Base-by-base conservation (phyloP, 495 filamentous ascomycete species). In the Clavariopsis aquatica region DNA sequence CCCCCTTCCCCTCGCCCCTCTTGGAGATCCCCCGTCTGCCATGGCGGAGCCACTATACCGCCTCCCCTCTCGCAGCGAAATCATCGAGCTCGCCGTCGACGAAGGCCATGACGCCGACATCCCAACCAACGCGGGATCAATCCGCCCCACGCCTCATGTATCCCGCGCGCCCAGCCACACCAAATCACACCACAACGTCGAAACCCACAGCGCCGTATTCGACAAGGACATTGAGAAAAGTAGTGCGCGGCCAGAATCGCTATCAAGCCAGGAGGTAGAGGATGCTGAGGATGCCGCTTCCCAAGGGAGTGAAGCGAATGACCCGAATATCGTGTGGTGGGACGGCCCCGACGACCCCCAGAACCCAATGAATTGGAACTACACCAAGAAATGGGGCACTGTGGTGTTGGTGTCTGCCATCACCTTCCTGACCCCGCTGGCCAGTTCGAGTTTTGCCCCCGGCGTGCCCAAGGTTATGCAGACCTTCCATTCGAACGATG, bases 281-380 rank as follows among this genome's bases (percentile, higher is more conserved):
- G 53, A 63, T 17, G 60, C 55, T 0, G 47, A 8, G 26, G 47
- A 49, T 7, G 24, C 4, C 5, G 53, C 23, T 0, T 20, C 27
- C 0, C 23, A 43, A 43, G 38, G 8, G 15, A 43, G 8, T 31
- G 57, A 69, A 52, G 45, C 1, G 12, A 22, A 27, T 24, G 71
- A 75, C 53, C 74, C 75, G 2, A 74, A 75, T 57, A 71, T 76
- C 10, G 74, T 77, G 3, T 69, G 65, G 23, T 76, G 69, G 71
- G 71, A 74, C 43, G 58, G 55, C 2, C 65, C 71, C 26, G 61
- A 72, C 20, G 77, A 79, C 67, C 77, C 77, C 10, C 56, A 64
- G 49, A 80, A 79, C 59, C 78, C 78, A 3, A 70, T 79, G 69
- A 83, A 84, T 65, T 84, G 79, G 74, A 31, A 73, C 0, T 64